Base-by-base conservation (phyloP, 2,329 filamentous ascomycete species). In the Calonectria fujianensis region DNA sequence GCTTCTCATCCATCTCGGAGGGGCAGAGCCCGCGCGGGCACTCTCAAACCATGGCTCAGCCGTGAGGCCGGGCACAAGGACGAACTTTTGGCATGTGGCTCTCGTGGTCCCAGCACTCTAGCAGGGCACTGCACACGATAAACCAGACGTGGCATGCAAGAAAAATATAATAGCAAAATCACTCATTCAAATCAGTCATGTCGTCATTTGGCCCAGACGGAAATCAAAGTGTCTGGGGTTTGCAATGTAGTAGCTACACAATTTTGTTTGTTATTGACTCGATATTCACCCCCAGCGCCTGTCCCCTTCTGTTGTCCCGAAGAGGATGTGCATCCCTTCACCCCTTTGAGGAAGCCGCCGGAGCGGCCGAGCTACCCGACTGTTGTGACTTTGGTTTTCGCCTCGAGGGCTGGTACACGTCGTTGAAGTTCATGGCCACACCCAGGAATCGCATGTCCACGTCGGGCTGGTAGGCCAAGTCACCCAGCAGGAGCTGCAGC, bases 351-450 rank as follows among this genome's bases (percentile, higher is more conserved):
- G 76, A 73, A 39, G 79, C 81, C 32, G 79, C 75, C 24, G 54
- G 16, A 35, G 78, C 76, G 24, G 77, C 70, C n/a, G 69, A 74
- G 14, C 76, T 73, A 8, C 80, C 77, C 9, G 80, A 74, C 45
- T 73, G 77, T 16, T 78, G 76, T 7, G 80, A 67, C 84, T 87
- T 89, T 73, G 90, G 86, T 85, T 93, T 92, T 83, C 93, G 91
- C 80, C 93, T 89, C 57, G 93, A 91, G 18, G 95, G 94, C 85
- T 95, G 91, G 85, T 98, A 98, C 32, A 98, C 94, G 83, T 98
- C 96, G 85, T 99, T 99, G 86, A 98, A 99, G 86, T 98, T 99
- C 95, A 99, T 98, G 51, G 97, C 95, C 61, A 98, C 96, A 50
- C 95, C 97, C 78, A 99, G 87, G 88, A 98, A 98, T 70, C 96